Base-by-base conservation (phyloP, 371 early-diverging fungal genomes). In the Mortierella sp. region DNA sequence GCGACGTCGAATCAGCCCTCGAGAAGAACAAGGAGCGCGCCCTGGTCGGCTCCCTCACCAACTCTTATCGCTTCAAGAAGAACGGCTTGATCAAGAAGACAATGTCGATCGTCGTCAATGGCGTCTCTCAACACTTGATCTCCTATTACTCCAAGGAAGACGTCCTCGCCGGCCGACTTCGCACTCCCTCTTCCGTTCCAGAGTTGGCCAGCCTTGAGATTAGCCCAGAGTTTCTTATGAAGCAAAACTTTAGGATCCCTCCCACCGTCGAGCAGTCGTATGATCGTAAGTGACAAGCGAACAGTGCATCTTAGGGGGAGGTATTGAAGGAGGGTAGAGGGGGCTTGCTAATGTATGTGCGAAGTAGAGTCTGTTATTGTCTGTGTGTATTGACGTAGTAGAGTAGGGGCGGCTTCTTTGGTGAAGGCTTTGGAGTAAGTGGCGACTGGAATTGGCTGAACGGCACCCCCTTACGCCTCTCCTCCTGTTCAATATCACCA, bases 51-150 rank as follows among this genome's bases (percentile, higher is more conserved):
- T 91, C 91, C 2, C 71, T 91, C 2, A 93, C 90, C n/a, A 91
- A 86, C 75, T 90, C 90, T 34, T 90, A 92, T 78, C 85, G 89
- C 68, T 91, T 95, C 76, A 93, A 93, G 70, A 91, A 92, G 53
- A 89, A 90, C 68, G 97, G 97, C 0, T 86, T 96, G 13, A 93
- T 95, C 67, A 96, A 96, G 77, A 95, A 95, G 86, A 93, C 96
- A 4, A 89, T 96, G 85, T 95, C 95, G 24, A 90, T 95, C 53
- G 91, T 92, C 64, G 86, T 91, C 55, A 92, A 95, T 78, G 94
- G 94, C 48, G 88, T 89, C 41, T 89, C 90, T 61, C 93, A 94
- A 73, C 97, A 96, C 69, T 83, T 96, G 71, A 94, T 96, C 50
- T 95, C 94, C 74, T 96, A 96, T 79, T 96, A 95, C 84, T 90